Evolutionary conservation across 2,329 filamentous ascomycete species (phyloP).

Genomic region (Aphanoascus verrucosus): DNA sequence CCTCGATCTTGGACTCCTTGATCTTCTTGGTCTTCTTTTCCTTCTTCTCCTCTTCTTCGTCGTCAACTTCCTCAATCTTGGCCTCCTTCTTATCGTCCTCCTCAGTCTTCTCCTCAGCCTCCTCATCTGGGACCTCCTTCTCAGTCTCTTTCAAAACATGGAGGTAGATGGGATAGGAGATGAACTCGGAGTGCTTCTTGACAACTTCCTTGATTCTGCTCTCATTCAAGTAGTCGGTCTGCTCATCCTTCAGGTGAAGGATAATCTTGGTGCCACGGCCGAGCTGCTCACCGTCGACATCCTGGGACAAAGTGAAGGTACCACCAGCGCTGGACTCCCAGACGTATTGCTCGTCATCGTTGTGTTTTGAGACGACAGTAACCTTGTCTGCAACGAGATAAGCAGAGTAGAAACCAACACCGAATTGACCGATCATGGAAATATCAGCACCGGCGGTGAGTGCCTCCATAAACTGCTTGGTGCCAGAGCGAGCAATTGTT

Average conservation of each 20-base stretch:
- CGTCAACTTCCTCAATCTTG: slow-evolving; percentile 86
- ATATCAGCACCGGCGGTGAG: slow-evolving; percentile 96
- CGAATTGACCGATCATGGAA: slow-evolving; percentile 99
- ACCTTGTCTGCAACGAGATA: slow-evolving; percentile 98
- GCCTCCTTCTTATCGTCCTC: slow-evolving; percentile 83
- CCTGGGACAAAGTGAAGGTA: slow-evolving; percentile 85
- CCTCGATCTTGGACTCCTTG: slow-evolving; percentile 97
- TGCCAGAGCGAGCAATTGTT: slow-evolving; percentile 97
- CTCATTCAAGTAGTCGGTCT: slow-evolving; percentile 97
- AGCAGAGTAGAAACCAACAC: slow-evolving; percentile 99
- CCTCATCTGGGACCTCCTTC: slow-evolving; percentile 96
- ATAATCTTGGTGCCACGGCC: slow-evolving; percentile 96
- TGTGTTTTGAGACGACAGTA: slow-evolving; percentile 94
- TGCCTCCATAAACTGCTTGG: slow-evolving; percentile 99
- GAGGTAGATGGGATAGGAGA: slow-evolving; percentile 99
- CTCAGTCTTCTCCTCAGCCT: slow-evolving; percentile 57
- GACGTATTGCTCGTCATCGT: slow-evolving; percentile 99
- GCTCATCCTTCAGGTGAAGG: slow-evolving; percentile 98
- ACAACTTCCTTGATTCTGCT: slow-evolving; percentile 99
- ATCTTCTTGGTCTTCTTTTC: slow-evolving; percentile 98
- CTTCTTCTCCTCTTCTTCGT: slow-evolving; percentile 74
- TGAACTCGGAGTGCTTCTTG: slow-evolving; percentile 99
- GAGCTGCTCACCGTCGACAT: slow-evolving; percentile 81
- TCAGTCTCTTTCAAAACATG: slow-evolving; percentile 99
- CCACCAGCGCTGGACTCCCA: slow-evolving; percentile 98